These are phyloP conservation scores for Candida tropicalis DNA, from an alignment of 1,139 yeast species.

Conservation along the genomic window DNA sequence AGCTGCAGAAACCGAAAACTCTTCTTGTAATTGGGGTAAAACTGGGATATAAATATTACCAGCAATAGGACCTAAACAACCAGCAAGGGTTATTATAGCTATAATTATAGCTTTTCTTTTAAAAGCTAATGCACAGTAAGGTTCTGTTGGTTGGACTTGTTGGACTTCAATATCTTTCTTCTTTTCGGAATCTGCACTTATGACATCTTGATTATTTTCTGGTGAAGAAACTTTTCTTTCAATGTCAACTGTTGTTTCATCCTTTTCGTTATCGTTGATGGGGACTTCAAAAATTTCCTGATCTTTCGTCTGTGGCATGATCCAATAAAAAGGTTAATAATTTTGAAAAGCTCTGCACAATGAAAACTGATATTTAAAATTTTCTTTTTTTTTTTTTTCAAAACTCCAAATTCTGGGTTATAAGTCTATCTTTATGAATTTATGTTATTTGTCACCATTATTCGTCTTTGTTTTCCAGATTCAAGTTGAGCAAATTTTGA, in stretches of 20 bases:
- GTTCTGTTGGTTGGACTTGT: background rate
- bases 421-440: background rate
- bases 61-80: slow-evolving; percentile 60
- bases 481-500: slow-evolving; percentile 2
- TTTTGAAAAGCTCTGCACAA: no score
- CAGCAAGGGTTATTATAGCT: slow-evolving; percentile 46
- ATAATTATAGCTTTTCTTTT: slow-evolving; percentile 11
- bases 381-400: no score
- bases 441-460: background rate
- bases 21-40: slow-evolving; percentile 47
- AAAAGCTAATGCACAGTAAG: slow-evolving; percentile 12
- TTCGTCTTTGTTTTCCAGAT: no score
- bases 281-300: background rate
- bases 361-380: no score
- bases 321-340: background rate
- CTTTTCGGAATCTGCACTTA: background rate
- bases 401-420: no score
- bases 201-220: background rate
- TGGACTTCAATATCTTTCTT: slow-evolving; percentile 1
- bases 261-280: background rate
- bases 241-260: background rate
- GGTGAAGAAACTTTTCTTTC: background rate
- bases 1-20: slow-evolving; percentile 44
- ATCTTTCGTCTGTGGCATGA: background rate
- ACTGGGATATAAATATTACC: slow-evolving; percentile 64